Base-by-base conservation (phyloP, 2,329 filamentous ascomycete species). In the Lithohypha guttulata region DNA sequence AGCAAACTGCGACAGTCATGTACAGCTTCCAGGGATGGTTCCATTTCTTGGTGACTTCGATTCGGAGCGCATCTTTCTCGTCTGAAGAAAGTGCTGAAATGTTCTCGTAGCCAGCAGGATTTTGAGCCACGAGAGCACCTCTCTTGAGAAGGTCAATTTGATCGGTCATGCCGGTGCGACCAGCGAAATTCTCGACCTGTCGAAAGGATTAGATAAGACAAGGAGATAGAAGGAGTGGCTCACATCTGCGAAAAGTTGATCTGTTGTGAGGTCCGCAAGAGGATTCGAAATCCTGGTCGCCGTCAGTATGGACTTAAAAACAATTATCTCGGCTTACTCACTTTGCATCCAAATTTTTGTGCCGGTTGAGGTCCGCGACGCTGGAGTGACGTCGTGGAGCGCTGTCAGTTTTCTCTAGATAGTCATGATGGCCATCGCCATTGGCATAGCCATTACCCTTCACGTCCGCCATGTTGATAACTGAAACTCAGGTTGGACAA, bases 101-200 rank as follows among this genome's bases (percentile, higher is more conserved):
- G 22, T 68, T 62, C 42, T 83, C 78, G 55, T 54, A 42, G 29
- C 17, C 22, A 29, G 23, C 43, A 18, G 47, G 51, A 21, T 53
- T 39, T 33, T 62, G 51, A 6, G 53, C 52, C 23, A 50, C 51
- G 6, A 55, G 39, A 6, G 53, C 52, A n/a, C 52, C 53, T 13
- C 48, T 52, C 20, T 49, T 51, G 8, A 55, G 41, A 19, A 54
- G 39, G 10, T 62, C 59, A 1, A 55, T 51, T 15, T 62, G 45
- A 4, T 60, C 57, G 0, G 38, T 20, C 0, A 65, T 52, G 2
- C 59, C 60, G 33, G 52, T 57, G 17, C 52, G 45, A 2, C 56
- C 46, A n/a, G 60, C 54, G 34, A 66, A 66, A 2, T 40, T 31
- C 20, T 61, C 55, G 2, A 61, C 62, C 4, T 64, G n/a, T 29